Evolutionary conservation across 768 basidiomycete species (phyloP), one percentile per base, ranked within the genome.

Genomic region (Amanita rubescens): DNA sequence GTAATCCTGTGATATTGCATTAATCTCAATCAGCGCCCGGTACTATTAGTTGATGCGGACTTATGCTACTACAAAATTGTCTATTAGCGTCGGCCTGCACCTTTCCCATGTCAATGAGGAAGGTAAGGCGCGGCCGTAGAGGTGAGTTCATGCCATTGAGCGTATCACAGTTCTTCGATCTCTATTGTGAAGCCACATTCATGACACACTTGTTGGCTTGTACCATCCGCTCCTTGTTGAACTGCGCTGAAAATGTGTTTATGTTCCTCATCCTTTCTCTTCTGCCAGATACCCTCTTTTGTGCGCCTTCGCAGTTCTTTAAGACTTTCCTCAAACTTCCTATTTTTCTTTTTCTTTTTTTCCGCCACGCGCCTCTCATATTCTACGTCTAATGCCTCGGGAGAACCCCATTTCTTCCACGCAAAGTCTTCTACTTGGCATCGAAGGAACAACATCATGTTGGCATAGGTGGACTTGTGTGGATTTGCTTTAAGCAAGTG

Each of bases 401-500:
- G 78, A 1, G 92, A 90, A 0, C 93, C 94, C 96, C 96, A 99
- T 69, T 99, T 99, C 65, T 90, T 85, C 87, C 87, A 96, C 4
- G 96, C 95, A 68, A 94, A 97, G 42, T 85, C 90, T 67, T 99
- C 96, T 1, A 96, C 91, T 67, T 98, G 95, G 63, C 75, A 87
- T 32, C 96, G 84, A 4, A 97, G 75, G 70, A 89, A 98, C 19
- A 99, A 77, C 96, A 98, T 98, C 96, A 98, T 98, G 74, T 98
- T 99, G 33, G 90, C 89, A 64, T 90, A 98, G 0, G 91, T 94
- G 10, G 93, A 88, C 58, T 90, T 87, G 72, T 96, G 94, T 3
- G 92, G 94, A 66, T 97, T 97, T 17, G 91, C 88, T 63, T 94
- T 92, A 54, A 98, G 77, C 22, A 95, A 74, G 67, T 99, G 96